Conservation (phyloP, 257 asterid genomes). For the Primulina huaijiensis region DNA sequence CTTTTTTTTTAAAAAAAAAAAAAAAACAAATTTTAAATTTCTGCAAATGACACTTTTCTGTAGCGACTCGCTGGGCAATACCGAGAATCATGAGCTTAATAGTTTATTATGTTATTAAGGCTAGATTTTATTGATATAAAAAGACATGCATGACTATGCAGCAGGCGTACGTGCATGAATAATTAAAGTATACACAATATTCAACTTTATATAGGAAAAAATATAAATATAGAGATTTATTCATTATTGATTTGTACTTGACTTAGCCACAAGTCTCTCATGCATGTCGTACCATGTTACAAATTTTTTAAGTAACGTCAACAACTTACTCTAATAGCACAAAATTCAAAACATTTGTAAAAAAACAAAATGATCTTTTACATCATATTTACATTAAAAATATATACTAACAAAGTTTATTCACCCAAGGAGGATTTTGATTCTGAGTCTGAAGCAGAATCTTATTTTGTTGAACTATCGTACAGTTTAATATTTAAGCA, state of each 20-base stretch:
- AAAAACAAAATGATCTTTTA: too few relatives aligned
- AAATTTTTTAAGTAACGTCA: neutral
- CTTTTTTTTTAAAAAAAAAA: too few relatives aligned
- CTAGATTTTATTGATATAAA: neutral
- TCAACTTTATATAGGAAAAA: neutral
- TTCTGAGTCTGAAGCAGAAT: neutral
- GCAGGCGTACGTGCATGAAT: neutral
- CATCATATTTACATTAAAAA: too few relatives aligned
- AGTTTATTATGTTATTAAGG: neutral
- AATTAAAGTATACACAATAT: neutral
- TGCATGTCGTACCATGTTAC: too few relatives aligned
- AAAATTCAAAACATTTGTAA: too few relatives aligned
- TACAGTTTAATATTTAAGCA: too few relatives aligned
- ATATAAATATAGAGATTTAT: neutral
- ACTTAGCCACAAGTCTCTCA: neutral
- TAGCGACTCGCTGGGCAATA: neutral
- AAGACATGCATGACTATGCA: neutral
- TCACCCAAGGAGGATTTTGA: neutral
- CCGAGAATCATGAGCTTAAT: neutral
- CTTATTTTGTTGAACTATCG: neutral
- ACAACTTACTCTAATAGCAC: too few relatives aligned
- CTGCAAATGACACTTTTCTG: neutral
- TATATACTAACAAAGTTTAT: too few relatives aligned
- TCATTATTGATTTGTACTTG: neutral
- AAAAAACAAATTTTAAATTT: too few relatives aligned